These are phyloP conservation scores for Mortierella sp. DNA, from an alignment of 371 early-diverging fungal species.

Conservation along the genomic window DNA sequence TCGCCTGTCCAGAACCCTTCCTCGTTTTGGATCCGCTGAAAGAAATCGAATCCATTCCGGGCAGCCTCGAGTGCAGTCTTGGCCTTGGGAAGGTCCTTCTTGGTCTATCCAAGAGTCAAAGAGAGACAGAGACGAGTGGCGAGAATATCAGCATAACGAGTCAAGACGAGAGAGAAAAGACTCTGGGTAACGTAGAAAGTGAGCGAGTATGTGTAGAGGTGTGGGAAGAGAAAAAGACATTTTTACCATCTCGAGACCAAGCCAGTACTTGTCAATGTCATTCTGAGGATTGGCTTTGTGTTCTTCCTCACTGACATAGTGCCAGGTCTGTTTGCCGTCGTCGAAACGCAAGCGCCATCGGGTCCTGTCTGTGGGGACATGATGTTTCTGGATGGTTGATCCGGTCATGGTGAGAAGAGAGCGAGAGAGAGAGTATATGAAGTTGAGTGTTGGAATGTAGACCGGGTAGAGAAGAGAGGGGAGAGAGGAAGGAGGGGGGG, in stretches of 20 bases:
- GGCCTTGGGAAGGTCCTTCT: conserved; percentile 53
- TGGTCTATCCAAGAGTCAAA: conserved; percentile 57
- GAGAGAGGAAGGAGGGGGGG: not conserved
- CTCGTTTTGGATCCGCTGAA: conserved; percentile 86
- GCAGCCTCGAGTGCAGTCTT: conserved; percentile 84
- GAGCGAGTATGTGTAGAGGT: not conserved
- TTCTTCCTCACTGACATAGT: conserved; percentile 79
- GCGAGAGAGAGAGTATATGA: not conserved
- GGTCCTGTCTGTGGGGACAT: conserved; percentile 68
- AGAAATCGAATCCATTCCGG: conserved; percentile 90
- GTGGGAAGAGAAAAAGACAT: not conserved
- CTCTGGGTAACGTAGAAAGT: not conserved
- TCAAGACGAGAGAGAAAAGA: not conserved
- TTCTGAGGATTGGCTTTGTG: conserved; percentile 78
- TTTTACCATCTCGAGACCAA: conserved; percentile 79
- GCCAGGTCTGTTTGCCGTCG: conserved; percentile 95
- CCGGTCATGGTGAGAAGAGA: conserved; percentile 21
- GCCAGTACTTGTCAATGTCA: conserved; percentile 88
- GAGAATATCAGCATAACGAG: conserved; percentile 13
- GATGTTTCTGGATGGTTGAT: conserved; percentile 10
- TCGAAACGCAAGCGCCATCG: conserved; percentile 83
- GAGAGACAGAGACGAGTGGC: not conserved
- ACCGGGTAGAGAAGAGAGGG: too few relatives aligned
- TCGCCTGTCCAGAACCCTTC: conserved; percentile 98
- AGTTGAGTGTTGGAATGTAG: too few relatives aligned